Conservation (phyloP, 495 filamentous ascomycete species). For the Lasiosphaeris hirsuta region DNA sequence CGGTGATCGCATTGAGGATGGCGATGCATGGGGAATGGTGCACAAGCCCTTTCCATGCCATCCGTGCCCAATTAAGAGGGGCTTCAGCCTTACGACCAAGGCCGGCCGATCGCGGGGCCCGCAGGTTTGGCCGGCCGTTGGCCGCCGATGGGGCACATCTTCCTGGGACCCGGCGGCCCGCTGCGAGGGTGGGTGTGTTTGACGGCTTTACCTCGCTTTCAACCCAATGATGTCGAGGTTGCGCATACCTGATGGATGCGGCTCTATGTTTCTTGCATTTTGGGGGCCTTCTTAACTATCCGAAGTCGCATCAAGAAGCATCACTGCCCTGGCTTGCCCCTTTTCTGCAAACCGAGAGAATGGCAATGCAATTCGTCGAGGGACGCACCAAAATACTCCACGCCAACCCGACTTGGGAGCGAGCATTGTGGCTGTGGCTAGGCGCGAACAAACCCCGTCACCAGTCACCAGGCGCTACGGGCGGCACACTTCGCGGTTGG, state of each 20-base stretch:
- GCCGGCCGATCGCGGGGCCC: conserved; percentile 5
- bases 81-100: conserved; percentile 12
- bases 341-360: too few species aligned
- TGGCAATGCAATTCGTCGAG: conserved; percentile 1
- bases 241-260: not conserved
- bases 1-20: conserved; percentile 2
- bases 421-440: not conserved
- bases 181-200: not conserved
- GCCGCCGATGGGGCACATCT: not conserved
- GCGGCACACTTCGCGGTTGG: not conserved
- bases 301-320: too few species aligned
- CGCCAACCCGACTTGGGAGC: not conserved
- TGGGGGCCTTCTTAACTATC: too few species aligned
- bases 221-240: not conserved
- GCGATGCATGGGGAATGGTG: conserved; percentile 6
- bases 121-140: conserved; percentile 3
- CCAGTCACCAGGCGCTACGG: not conserved
- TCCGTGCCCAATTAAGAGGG: conserved; percentile 1
- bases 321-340: too few species aligned
- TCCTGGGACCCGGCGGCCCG: not conserved
- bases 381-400: not conserved
- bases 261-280: too few species aligned
- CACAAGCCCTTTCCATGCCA: not conserved
- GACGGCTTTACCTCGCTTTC: not conserved
- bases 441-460: not conserved